Conservation (phyloP, 345 rosid species). For the Anacardium occidentale region DNA sequence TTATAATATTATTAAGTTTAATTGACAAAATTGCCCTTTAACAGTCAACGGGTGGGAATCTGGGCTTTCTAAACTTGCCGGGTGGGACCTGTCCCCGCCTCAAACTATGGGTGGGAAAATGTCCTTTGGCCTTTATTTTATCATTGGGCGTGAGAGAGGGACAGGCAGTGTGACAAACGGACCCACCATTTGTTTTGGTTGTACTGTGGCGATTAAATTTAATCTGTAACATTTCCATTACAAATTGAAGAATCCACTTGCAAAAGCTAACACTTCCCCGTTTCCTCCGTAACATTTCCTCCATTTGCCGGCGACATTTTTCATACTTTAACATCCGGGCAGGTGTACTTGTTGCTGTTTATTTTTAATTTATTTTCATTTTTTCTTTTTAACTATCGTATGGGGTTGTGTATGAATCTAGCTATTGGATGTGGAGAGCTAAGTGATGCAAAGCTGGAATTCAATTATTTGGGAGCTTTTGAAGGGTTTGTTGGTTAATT, state of each 20-base stretch:
- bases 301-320: slow-evolving; percentile 22
- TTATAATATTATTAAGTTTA: too few relatives aligned
- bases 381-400: not conserved
- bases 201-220: slow-evolving; percentile 12
- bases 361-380: not conserved
- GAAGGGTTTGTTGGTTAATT: slow-evolving; percentile 19
- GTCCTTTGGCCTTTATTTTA: too few relatives aligned
- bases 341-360: slow-evolving; percentile 13
- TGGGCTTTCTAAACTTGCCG: too few relatives aligned
- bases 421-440: slow-evolving; percentile 9
- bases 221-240: slow-evolving; percentile 28
- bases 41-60: too few relatives aligned
- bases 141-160: slow-evolving; percentile 22
- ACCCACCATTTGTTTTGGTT: slow-evolving; percentile 28
- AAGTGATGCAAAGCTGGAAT: slow-evolving; percentile 12
- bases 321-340: slow-evolving; percentile 7
- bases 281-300: slow-evolving; percentile 27
- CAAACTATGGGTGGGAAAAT: too few relatives aligned
- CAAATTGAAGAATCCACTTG: slow-evolving; percentile 20
- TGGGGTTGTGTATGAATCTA: slow-evolving; percentile 4
- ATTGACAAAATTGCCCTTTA: too few relatives aligned
- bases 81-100: too few relatives aligned
- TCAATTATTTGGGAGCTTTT: slow-evolving; percentile 15
- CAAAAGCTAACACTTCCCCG: slow-evolving; percentile 34
- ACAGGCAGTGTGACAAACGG: slow-evolving; percentile 32